Percentiles rank a stretch among this genome's conserved stretches.
Conservation (phyloP, 2,329 filamentous ascomycete genomes). For the Calonectria crousiana region DNA sequence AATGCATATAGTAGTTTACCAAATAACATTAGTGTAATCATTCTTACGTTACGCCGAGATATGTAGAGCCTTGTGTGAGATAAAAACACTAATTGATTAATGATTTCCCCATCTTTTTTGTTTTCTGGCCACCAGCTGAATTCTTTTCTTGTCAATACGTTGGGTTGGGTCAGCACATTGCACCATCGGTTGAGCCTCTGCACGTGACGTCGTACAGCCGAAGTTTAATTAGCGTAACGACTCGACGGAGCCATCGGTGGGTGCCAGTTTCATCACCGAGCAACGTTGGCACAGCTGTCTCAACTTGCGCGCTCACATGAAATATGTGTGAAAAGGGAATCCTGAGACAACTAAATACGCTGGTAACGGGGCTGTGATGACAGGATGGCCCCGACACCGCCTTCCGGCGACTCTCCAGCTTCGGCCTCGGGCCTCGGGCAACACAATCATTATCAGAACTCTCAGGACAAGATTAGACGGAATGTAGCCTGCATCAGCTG, state of each 20-base stretch:
- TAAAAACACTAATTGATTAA: not conserved
- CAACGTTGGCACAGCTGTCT: constrained; percentile 11
- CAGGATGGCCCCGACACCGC: constrained; percentile 48
- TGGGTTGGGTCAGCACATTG: not conserved
- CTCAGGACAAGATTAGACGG: constrained; percentile 48
- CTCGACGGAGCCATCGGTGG: not conserved
- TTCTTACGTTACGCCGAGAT: not conserved
- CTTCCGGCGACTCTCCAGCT: constrained; percentile 44
- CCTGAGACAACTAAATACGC: constrained; percentile 8
- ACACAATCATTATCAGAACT: constrained; percentile 23
- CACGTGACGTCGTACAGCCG: constrained; percentile 43
- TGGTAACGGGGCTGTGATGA: constrained; percentile 33
- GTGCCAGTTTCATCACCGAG: constrained; percentile 16
- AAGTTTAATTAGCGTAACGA: constrained; percentile 12
- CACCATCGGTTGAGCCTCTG: constrained; percentile 2
- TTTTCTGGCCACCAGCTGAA: not conserved
- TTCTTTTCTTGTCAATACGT: not conserved
- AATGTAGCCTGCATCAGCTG: constrained; percentile 55
- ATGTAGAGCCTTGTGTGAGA: not conserved
- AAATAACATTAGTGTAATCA: not conserved
- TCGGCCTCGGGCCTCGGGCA: constrained; percentile 38
- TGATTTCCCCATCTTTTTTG: not conserved
- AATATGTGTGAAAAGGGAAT: constrained; percentile 13
- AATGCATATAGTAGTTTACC: not conserved
- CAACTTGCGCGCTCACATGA: constrained; percentile 10